Percentiles rank a stretch among this genome's conserved stretches.
These are phyloP conservation scores for Achaetomiella virescens DNA, from an alignment of 495 filamentous ascomycete genomes.

Conservation along the genomic window DNA sequence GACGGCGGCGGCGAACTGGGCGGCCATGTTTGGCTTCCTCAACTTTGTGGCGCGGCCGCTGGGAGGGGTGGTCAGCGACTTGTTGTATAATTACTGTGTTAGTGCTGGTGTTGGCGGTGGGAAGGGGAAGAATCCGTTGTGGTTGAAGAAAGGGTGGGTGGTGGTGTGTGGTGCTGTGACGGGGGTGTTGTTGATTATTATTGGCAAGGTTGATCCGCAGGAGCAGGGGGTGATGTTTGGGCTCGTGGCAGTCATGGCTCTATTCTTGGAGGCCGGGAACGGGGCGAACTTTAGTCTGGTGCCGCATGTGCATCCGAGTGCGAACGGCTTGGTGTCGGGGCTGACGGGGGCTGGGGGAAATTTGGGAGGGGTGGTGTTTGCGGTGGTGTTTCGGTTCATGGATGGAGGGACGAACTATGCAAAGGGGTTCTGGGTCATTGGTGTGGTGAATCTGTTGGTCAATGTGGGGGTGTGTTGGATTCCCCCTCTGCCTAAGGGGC, in stretches of 20 bases:
- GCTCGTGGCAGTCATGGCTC: constrained; percentile 62
- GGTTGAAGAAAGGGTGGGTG: constrained; percentile 72
- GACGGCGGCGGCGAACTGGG: constrained; percentile 70
- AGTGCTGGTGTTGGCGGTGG: constrained; percentile 26
- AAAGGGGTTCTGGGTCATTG: constrained; percentile 71
- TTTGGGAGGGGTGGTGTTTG: constrained; percentile 80
- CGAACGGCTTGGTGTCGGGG: constrained; percentile 64
- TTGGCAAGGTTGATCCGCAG: constrained; percentile 60
- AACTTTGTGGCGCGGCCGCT: constrained; percentile 71
- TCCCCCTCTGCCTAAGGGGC: constrained; percentile 56
- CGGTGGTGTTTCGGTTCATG: constrained; percentile 75
- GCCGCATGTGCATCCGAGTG: constrained; percentile 74
- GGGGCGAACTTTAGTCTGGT: constrained; percentile 81
- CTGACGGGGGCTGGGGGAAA: constrained; percentile 75
- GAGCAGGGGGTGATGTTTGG: constrained; percentile 64
- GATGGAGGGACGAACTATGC: constrained; percentile 55
- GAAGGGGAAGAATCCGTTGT: constrained; percentile 34
- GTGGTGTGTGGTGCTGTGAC: constrained; percentile 56
- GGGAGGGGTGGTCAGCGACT: constrained; percentile 67
- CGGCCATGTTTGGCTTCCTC: constrained; percentile 86
- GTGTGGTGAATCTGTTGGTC: constrained; percentile 58
- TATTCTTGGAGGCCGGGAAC: constrained; percentile 81
- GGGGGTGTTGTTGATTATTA: constrained; percentile 62
- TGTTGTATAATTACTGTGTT: constrained; percentile 57
- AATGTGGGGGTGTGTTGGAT: constrained; percentile 67